Evolutionary conservation across 805 yeast species (phyloP).

Genomic region (Candida pseudoglaebosa): DNA sequence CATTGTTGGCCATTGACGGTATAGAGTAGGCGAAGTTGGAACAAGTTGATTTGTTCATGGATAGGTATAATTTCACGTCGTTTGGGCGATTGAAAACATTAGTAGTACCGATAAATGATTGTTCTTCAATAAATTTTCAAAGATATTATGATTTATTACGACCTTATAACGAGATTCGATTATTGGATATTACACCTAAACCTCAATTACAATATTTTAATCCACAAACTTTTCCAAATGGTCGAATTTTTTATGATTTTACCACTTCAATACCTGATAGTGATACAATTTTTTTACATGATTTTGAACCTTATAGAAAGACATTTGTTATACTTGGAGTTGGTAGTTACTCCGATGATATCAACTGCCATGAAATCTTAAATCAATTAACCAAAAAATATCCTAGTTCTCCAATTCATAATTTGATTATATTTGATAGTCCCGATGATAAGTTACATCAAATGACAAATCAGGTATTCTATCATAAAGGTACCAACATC

Average conservation of each 20-base stretch:
- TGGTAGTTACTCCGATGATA: slow-evolving; percentile 22
- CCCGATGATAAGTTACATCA: slow-evolving; percentile 20
- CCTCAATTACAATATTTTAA: slow-evolving; percentile 50
- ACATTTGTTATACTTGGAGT: slow-evolving; percentile 57
- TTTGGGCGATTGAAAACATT: slow-evolving; percentile 67
- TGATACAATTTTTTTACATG: slow-evolving; percentile 68
- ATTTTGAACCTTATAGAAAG: slow-evolving; percentile 86
- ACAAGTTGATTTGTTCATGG: too few species aligned
- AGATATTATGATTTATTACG: slow-evolving; percentile 42
- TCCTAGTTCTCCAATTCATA: slow-evolving; percentile 54
- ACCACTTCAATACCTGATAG: slow-evolving; percentile 43
- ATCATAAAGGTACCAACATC: slow-evolving; percentile 24
- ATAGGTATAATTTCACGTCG: slow-evolving; percentile 47
- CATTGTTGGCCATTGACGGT: neutral
- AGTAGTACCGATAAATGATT: slow-evolving; percentile 61
- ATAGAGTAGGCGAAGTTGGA: too few species aligned
- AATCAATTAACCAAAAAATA: slow-evolving; percentile 37
- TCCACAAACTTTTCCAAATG: slow-evolving; percentile 83
- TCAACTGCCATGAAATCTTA: slow-evolving; percentile 6
- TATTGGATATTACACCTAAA: slow-evolving; percentile 72
- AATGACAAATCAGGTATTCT: slow-evolving; percentile 16
- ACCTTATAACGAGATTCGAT: slow-evolving; percentile 56
- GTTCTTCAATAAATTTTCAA: slow-evolving; percentile 40
- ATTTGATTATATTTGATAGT: slow-evolving; percentile 51
- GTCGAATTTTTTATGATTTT: slow-evolving; percentile 62